These are phyloP conservation scores for Aureobasidium uvarum DNA, from an alignment of 2,329 filamentous ascomycete genomes.

Conservation along the genomic window DNA sequence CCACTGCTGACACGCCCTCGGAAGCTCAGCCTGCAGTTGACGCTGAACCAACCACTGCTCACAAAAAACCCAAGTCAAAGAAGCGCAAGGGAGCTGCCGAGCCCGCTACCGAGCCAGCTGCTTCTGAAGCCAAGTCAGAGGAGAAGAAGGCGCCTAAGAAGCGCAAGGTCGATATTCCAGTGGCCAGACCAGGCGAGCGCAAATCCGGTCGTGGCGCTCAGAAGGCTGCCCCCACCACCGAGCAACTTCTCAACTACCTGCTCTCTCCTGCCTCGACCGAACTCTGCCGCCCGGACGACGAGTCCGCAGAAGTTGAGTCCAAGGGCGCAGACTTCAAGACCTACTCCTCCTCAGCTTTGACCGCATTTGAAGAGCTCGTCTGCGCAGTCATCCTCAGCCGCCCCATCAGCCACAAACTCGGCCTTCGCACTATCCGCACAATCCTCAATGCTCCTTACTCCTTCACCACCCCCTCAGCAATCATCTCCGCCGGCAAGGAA, in stretches of 20 bases:
- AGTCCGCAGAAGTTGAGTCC: slow-evolving; percentile 35
- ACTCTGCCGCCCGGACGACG: slow-evolving; percentile 39
- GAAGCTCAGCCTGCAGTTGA: background rate
- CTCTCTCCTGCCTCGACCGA: slow-evolving; percentile 36
- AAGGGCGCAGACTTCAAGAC: slow-evolving; percentile 34
- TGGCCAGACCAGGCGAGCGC: slow-evolving; percentile 34
- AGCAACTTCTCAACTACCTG: slow-evolving; percentile 39
- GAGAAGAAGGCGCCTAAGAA: slow-evolving; percentile 31
- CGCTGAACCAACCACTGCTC: background rate
- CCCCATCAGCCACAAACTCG: slow-evolving; percentile 47
- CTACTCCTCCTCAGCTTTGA: slow-evolving; percentile 38
- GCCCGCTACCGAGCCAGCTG: background rate
- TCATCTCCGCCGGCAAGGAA: slow-evolving; percentile 42
- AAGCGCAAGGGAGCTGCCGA: slow-evolving; percentile 24
- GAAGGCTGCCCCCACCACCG: slow-evolving; percentile 31
- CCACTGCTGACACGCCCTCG: background rate
- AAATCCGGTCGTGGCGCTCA: slow-evolving; percentile 34
- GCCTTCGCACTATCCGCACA: slow-evolving; percentile 46
- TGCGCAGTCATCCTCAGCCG: slow-evolving; percentile 47
- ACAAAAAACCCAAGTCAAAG: slow-evolving; percentile 2
- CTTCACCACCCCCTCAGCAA: slow-evolving; percentile 38
- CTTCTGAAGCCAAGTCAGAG: slow-evolving; percentile 2
- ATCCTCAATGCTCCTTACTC: slow-evolving; percentile 47
- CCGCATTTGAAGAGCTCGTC: slow-evolving; percentile 48
- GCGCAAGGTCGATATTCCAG: slow-evolving; percentile 29